Base-by-base conservation (phyloP, 352 stramenopile species). In the Phytophthora pinifolia region DNA sequence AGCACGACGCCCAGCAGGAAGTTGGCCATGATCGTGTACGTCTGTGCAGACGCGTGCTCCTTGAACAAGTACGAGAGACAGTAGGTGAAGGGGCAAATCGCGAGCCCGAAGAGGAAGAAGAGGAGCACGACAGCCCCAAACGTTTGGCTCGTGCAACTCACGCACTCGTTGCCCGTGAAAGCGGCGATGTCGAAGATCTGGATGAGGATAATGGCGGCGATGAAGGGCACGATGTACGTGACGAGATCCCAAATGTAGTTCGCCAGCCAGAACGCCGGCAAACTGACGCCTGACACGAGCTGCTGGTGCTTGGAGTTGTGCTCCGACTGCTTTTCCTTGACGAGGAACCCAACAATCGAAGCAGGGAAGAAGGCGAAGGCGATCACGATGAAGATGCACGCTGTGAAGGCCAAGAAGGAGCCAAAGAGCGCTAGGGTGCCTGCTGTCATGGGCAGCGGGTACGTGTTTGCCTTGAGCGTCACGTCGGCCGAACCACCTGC, bases 281-380 rank as follows among this genome's bases (percentile, higher is more conserved):
- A 70, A 43, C 82, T 84, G 9, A 98, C 94, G 5, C 97, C 97
- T 9, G 88, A 96, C 12, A 99, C 93, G 57, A 79, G 86, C 60
- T 98, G 91, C 64, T 97, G 86, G 74, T 99, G 97, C 67, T 99
- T 99, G 3, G 94, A 92, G 66, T 98, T 98, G 61, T 76, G 64
- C 17, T 72, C 70, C 0, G 89, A 76, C 46, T 97, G 86, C 41
- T 76, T 82, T 59, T 99, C 96, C 39, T 97, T 88, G 31, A 99
- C 96, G 25, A 99, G 72, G 57, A 98, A 98, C 14, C 90, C 87
- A 22, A 93, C 94, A 50, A 96, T 94, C 3, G 83, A 92, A 2
- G 86, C 90, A 4, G 91, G 88, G 30, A 98, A 89, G 63, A 95
- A 98, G 6, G 86, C 77, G 31, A 98, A 92, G 0, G 90, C 89